Conservation (phyloP, 2,329 filamentous ascomycete genomes). For the Alternaria gaisen region DNA sequence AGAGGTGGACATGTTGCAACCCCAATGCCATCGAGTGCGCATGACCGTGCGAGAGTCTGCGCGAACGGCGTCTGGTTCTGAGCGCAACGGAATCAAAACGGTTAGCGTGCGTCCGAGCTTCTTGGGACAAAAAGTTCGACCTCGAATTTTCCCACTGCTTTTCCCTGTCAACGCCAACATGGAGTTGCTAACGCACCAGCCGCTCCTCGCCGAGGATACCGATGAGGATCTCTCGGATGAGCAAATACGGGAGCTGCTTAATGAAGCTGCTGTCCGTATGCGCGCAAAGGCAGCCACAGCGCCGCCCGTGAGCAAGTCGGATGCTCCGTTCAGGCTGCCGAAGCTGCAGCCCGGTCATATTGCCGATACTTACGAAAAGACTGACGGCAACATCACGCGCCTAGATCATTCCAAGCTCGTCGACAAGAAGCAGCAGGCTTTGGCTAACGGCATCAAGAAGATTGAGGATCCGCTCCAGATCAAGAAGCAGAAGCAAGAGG, state of each 20-base stretch:
- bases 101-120: constrained; percentile 22
- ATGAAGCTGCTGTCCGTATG: constrained; percentile 69
- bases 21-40: not conserved
- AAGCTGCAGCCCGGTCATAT: constrained; percentile 59
- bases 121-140: constrained; percentile 34
- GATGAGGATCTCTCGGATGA: constrained; percentile 66
- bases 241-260: constrained; percentile 69
- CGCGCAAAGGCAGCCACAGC: constrained; percentile 50
- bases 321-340: constrained; percentile 58
- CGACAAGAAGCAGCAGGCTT: constrained; percentile 57
- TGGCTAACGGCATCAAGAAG: constrained; percentile 60
- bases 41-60: not conserved
- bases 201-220: constrained; percentile 42
- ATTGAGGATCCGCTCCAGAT: constrained; percentile 63
- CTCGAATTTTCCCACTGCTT: constrained; percentile 32
- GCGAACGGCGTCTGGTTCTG: not conserved
- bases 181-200: constrained; percentile 50
- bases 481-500: constrained; percentile 60
- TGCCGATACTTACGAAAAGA: constrained; percentile 64
- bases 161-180: constrained; percentile 42
- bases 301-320: constrained; percentile 35
- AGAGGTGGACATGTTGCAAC: not conserved
- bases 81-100: constrained; percentile 4
- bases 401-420: constrained; percentile 63
- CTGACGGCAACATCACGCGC: constrained; percentile 61